A percentile compares a stretch with the other conserved stretches of the same genome.
Evolutionary conservation across 2,329 filamentous ascomycete species (phyloP).

Genomic region (Fonsecaea multimorphosa): DNA sequence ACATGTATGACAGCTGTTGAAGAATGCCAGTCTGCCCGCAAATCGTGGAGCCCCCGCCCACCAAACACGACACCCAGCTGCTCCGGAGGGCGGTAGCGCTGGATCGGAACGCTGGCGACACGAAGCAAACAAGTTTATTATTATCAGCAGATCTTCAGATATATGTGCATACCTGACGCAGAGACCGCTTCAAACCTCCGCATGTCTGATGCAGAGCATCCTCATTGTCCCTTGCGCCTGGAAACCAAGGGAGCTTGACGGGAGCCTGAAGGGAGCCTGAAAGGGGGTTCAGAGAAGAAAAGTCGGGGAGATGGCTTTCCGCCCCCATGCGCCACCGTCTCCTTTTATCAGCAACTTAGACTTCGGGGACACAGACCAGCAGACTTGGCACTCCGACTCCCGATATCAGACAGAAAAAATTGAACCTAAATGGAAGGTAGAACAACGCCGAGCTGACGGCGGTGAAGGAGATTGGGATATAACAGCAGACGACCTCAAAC

Average conservation of each 20-base stretch:
- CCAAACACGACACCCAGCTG: background rate
- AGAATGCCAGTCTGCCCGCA: slow-evolving; percentile 23
- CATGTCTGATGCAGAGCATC: background rate
- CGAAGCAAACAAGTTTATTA: background rate
- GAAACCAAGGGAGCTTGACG: no score
- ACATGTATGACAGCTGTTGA: slow-evolving; percentile 30
- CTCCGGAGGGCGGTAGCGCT: background rate
- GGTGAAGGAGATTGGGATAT: slow-evolving; percentile 17
- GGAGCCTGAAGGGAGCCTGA: no score
- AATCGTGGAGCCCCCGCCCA: slow-evolving; percentile 12
- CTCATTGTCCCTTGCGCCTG: background rate
- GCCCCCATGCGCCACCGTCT: background rate
- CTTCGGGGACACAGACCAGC: slow-evolving; percentile 8
- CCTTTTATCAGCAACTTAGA: slow-evolving; percentile 4
- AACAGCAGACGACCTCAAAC: background rate
- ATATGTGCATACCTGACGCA: background rate
- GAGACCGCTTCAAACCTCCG: background rate
- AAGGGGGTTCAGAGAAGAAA: background rate
- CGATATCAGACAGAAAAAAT: slow-evolving; percentile 9
- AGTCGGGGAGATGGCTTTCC: background rate
- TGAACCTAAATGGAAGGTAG: background rate
- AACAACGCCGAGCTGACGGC: slow-evolving; percentile 1
- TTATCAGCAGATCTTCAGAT: background rate
- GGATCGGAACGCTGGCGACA: slow-evolving; percentile 7
- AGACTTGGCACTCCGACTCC: slow-evolving; percentile 12